Conservation (phyloP, 2,329 filamentous ascomycete species). For the Penicillium sp. region DNA sequence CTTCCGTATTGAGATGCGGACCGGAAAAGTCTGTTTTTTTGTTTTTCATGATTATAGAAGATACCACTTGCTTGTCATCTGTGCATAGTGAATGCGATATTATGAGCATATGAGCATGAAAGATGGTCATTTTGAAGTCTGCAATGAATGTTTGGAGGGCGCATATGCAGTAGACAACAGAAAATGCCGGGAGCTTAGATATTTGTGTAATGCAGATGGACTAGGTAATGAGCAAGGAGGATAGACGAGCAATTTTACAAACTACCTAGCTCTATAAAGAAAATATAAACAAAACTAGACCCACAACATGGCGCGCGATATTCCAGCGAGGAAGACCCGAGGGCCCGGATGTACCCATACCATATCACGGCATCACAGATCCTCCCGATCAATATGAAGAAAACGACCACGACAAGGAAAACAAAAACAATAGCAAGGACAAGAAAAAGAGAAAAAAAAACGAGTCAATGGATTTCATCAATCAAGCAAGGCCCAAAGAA, state of each 20-base stretch:
- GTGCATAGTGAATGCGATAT: constrained; percentile 12
- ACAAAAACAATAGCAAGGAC: constrained; percentile 9
- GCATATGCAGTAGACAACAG: not conserved
- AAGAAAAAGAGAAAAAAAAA: constrained; percentile 23
- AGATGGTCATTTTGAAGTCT: not conserved
- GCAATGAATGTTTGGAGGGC: not conserved
- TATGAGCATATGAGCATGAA: constrained; percentile 14
- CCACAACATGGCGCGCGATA: not conserved
- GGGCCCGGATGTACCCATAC: not conserved
- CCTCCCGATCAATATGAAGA: not conserved
- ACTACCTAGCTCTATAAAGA: not conserved
- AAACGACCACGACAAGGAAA: constrained; percentile 2
- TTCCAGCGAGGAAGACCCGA: not conserved
- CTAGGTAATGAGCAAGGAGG: not conserved
- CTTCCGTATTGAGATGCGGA: constrained; percentile 4
- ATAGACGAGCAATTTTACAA: not conserved
- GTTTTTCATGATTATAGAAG: constrained; percentile 12
- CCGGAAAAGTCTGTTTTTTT: constrained; percentile 6
- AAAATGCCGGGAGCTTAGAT: not conserved
- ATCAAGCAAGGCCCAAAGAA: constrained; percentile 24
- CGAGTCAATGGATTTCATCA: constrained; percentile 35
- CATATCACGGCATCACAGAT: not conserved
- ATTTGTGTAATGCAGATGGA: not conserved
- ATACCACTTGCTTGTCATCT: constrained; percentile 14
- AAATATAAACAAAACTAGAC: not conserved